These are phyloP conservation scores for Pythium diclinum DNA, from an alignment of 352 stramenopile genomes.

Conservation along the genomic window DNA sequence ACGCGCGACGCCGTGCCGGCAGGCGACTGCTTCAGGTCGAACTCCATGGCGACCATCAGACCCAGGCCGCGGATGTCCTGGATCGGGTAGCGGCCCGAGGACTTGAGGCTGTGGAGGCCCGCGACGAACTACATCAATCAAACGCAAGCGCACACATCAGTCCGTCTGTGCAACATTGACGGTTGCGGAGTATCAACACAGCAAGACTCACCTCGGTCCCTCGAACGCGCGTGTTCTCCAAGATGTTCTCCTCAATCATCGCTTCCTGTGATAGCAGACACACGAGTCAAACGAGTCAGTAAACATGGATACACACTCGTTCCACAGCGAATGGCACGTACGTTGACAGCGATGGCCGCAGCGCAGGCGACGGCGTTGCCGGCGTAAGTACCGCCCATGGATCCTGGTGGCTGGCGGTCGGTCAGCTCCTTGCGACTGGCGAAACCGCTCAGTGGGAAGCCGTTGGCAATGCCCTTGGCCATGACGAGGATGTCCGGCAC, in stretches of 20 bases:
- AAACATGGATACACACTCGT: not conserved
- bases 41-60: conserved; percentile 92
- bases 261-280: conserved; percentile 46
- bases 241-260: conserved; percentile 87
- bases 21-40: conserved; percentile 53
- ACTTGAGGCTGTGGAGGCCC: conserved; percentile 74
- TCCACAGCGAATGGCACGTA: conserved; percentile 3
- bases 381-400: conserved; percentile 91
- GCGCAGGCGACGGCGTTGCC: conserved; percentile 92
- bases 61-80: conserved; percentile 90
- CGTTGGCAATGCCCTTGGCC: conserved; percentile 92
- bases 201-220: conserved; percentile 37
- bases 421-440: conserved; percentile 86
- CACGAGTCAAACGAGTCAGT: conserved; percentile 1
- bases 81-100: conserved; percentile 74
- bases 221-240: conserved; percentile 78
- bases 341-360: conserved; percentile 79
- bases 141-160: conserved; percentile 24
- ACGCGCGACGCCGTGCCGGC: conserved; percentile 72
- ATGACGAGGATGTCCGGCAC: conserved; percentile 91
- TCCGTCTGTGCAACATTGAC: conserved; percentile 33
- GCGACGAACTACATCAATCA: conserved; percentile 48
- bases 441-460: conserved; percentile 90
- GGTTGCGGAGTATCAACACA: conserved; percentile 25
- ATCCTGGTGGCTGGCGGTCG: conserved; percentile 74